A percentile compares a stretch with the other conserved stretches of the same genome.
phyloP scores from a whole-genome alignment of 2,329 filamentous ascomycete species.

The Annulohypoxylon truncatum region DNA sequence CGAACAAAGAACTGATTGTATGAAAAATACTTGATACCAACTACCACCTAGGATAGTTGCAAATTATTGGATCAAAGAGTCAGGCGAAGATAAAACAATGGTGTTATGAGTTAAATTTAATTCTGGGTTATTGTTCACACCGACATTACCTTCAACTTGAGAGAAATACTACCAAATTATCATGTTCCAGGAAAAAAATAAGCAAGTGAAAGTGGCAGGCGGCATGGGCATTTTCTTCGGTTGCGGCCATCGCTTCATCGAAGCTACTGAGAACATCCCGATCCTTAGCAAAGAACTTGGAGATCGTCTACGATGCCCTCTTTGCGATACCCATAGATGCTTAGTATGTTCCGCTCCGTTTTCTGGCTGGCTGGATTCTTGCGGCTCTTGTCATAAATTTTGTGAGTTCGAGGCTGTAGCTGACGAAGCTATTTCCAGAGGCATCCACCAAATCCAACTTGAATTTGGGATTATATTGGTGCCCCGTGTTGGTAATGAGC shows the following conservation, averaged over 20 bases:
- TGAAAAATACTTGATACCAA: too few relatives aligned
- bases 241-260: constrained; percentile 25
- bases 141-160: not conserved
- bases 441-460: constrained; percentile 54
- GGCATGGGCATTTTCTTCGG: constrained; percentile 23
- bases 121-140: too few relatives aligned
- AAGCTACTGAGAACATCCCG: not conserved
- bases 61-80: too few relatives aligned
- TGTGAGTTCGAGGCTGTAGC: constrained; percentile 6
- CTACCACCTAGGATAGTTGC: too few relatives aligned
- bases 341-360: constrained; percentile 1
- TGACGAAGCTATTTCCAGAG: constrained; percentile 50
- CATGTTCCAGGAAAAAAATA: not conserved
- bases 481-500: constrained; percentile 3
- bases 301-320: constrained; percentile 7
- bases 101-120: too few relatives aligned
- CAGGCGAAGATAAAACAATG: too few relatives aligned
- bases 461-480: constrained; percentile 51
- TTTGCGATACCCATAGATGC: constrained; percentile 7
- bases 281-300: not conserved
- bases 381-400: constrained; percentile 12
- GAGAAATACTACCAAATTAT: not conserved
- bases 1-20: too few relatives aligned
- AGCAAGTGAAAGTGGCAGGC: not conserved
- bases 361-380: constrained; percentile 9